Evolutionary conservation across 2,329 filamentous ascomycete species (phyloP).

Genomic region (Beauveria bassiana): DNA sequence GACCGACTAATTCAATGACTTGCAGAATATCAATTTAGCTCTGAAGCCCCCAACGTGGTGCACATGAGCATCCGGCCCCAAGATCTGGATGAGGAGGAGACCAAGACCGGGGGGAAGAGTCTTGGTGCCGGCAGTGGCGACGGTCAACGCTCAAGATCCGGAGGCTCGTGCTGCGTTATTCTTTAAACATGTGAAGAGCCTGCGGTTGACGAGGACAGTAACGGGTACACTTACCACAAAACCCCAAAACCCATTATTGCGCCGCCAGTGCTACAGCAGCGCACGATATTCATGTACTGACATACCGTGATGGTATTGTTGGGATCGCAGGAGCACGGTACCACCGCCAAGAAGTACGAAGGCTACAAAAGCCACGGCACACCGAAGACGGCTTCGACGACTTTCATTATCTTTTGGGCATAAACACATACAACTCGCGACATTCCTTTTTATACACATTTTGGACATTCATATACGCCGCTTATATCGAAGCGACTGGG

Average conservation of each 20-base stretch:
- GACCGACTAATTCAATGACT: background rate
- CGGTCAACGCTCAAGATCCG: constrained; percentile 32
- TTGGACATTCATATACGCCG: constrained; percentile 10
- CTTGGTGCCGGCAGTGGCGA: constrained; percentile 33
- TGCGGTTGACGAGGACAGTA: background rate
- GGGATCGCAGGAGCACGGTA: background rate
- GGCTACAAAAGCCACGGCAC: background rate
- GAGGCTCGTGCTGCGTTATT: constrained; percentile 42
- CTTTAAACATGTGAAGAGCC: constrained; percentile 37
- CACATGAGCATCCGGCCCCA: constrained; percentile 90
- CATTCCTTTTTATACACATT: constrained; percentile 10
- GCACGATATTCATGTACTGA: no score
- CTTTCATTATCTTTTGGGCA: constrained; percentile 2
- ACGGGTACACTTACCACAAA: background rate
- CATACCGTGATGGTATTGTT: background rate
- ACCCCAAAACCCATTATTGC: background rate
- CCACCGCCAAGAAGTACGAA: background rate
- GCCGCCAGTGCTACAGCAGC: background rate
- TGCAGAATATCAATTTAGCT: constrained; percentile 70
- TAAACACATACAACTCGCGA: background rate
- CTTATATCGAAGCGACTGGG: constrained; percentile 8
- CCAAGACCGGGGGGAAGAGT: constrained; percentile 54
- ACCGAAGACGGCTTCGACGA: background rate
- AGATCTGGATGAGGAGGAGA: constrained; percentile 75
- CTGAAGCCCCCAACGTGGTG: constrained; percentile 72